Evolutionary conservation across 1,284 basidiomycete species (phyloP).

Genomic region (Austroboletus niveus): DNA sequence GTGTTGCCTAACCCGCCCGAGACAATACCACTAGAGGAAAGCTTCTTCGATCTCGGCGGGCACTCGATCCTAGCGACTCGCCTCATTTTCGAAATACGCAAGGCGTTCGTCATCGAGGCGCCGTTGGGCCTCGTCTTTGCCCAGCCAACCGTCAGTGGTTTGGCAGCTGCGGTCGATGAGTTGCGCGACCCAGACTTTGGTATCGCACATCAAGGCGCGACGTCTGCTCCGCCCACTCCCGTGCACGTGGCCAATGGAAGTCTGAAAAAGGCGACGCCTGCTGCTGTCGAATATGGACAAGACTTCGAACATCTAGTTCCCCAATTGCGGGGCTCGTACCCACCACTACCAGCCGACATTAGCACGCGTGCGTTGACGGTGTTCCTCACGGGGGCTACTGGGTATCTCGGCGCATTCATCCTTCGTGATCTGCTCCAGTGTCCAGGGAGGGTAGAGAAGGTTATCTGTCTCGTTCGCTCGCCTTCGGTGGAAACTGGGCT

Average conservation of each 20-base stretch:
- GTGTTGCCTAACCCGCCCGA: conserved; percentile 83
- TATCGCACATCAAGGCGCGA: conserved; percentile 47
- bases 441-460: conserved; percentile 69
- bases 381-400: conserved; percentile 96
- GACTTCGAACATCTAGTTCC: conserved; percentile 73
- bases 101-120: conserved; percentile 87
- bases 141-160: conserved; percentile 81
- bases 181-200: conserved; percentile 83
- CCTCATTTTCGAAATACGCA: conserved; percentile 96
- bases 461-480: conserved; percentile 90
- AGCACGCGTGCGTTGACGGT: conserved; percentile 62
- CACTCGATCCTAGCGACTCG: conserved; percentile 98
- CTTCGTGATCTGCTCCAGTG: conserved; percentile 77
- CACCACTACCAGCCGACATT: conserved; percentile 53
- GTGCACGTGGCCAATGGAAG: conserved; percentile 17
- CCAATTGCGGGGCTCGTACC: conserved; percentile 62
- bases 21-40: conserved; percentile 86
- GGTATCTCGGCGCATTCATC: conserved; percentile 95
- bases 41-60: conserved; percentile 98
- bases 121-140: conserved; percentile 95
- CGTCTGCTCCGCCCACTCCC: conserved; percentile 19
- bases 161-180: conserved; percentile 78
- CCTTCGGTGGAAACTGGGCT: conserved; percentile 64
- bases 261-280: conserved; percentile 18
- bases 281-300: conserved; percentile 66